A percentile compares a stretch with the other conserved stretches of the same genome.
Evolutionary conservation across 2,329 filamentous ascomycete species (phyloP).

Genomic region (Xylariales sp.): DNA sequence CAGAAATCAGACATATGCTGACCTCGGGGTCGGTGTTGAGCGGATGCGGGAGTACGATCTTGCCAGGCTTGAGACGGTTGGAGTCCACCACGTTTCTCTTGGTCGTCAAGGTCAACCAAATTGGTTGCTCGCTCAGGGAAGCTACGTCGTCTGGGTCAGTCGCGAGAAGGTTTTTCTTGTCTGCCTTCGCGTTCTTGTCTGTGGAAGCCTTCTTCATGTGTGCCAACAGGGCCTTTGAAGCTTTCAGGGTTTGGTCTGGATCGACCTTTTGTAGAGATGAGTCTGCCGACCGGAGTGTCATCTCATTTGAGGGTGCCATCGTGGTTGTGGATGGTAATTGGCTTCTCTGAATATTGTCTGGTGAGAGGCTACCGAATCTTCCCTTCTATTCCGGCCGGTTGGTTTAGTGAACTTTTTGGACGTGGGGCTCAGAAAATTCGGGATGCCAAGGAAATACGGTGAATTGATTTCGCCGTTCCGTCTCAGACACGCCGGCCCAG

Average conservation of each 20-base stretch:
- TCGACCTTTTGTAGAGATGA: conserved; percentile 31
- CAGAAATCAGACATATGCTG: conserved; percentile 76
- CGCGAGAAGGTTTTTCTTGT: conserved; percentile 54
- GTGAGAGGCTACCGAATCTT: too few species aligned
- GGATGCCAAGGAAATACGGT: neutral
- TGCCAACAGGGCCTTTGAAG: conserved; percentile 56
- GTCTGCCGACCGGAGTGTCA: conserved; percentile 23
- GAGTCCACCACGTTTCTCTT: conserved; percentile 67
- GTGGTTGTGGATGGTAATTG: conserved; percentile 10
- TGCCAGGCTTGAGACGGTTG: conserved; percentile 75
- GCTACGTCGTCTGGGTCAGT: conserved; percentile 40
- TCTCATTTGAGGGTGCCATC: conserved; percentile 39
- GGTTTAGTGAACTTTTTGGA: too few species aligned
- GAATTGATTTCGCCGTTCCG: neutral
- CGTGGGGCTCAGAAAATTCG: neutral
- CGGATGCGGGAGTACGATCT: conserved; percentile 73
- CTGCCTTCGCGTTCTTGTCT: conserved; percentile 37
- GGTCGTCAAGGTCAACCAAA: conserved; percentile 61
- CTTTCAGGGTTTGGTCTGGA: conserved; percentile 53
- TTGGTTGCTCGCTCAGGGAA: conserved; percentile 42
- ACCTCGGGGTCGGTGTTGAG: conserved; percentile 55
- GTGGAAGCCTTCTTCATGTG: conserved; percentile 56
- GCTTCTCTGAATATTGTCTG: too few species aligned
- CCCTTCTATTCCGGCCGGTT: too few species aligned
- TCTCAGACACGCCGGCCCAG: too few species aligned